Conservation (phyloP, 164 flowering plant genomes). For the Umbellularia californica region DNA sequence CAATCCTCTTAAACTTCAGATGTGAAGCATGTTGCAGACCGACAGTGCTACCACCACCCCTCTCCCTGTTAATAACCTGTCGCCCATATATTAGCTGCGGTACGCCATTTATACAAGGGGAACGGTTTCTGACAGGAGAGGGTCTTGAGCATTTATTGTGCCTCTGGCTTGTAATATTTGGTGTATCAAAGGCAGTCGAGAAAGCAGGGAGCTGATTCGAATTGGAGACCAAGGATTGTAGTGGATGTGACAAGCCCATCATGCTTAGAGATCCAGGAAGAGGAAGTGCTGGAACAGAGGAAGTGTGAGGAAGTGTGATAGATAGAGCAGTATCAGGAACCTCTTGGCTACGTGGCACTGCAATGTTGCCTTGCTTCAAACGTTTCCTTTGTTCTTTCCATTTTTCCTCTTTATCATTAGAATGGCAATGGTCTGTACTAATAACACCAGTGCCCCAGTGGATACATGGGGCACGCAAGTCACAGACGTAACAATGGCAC, state of each 20-base stretch:
- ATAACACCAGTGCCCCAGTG: conserved; percentile 61
- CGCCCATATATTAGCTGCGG: background rate
- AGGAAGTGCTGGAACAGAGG: conserved; percentile 14
- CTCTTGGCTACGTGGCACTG: conserved; percentile 14
- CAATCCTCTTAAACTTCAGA: conserved; percentile 26
- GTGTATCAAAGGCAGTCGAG: conserved; percentile 14
- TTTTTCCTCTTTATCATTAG: conserved; percentile 62
- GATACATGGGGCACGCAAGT: conserved; percentile 65
- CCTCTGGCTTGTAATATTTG: conserved; percentile 25
- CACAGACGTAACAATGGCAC: conserved; percentile 98
- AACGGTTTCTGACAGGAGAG: conserved; percentile 20
- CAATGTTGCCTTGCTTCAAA: conserved; percentile 26
- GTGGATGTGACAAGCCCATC: conserved; percentile 6
- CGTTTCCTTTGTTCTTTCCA: conserved; percentile 55
- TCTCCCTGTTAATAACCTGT: conserved; percentile 11
- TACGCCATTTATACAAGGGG: conserved; percentile 10
- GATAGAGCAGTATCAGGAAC: conserved; percentile 19
- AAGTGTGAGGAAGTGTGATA: conserved; percentile 9
- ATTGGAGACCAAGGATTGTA: conserved; percentile 17
- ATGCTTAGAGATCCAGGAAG: conserved; percentile 6
- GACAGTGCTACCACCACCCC: conserved; percentile 15
- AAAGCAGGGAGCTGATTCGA: conserved; percentile 26
- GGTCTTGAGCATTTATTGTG: conserved; percentile 19
- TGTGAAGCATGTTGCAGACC: conserved; percentile 21
- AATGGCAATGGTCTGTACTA: conserved; percentile 65